Percentiles rank a stretch among this genome's conserved stretches.
These are phyloP conservation scores for Closterium sp. DNA, from an alignment of 139 green algal species.

Conservation along the genomic window DNA sequence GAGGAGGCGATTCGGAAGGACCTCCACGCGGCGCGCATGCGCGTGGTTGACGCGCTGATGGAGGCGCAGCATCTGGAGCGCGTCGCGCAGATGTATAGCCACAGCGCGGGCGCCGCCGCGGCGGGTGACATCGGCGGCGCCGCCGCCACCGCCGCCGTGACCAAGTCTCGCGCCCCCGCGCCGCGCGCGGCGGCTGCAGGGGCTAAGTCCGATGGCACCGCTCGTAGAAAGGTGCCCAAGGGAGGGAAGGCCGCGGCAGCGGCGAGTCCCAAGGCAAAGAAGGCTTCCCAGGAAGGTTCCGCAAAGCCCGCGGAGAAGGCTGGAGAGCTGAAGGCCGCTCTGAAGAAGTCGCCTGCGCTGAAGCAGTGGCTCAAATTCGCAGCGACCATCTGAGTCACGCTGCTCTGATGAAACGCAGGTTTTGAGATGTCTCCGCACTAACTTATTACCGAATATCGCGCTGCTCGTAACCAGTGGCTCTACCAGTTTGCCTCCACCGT, in stretches of 20 bases:
- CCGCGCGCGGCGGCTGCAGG: background rate
- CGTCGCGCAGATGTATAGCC: background rate
- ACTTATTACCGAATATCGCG: no score
- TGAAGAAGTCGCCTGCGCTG: background rate
- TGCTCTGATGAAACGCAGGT: no score
- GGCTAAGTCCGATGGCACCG: background rate
- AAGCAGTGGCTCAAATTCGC: background rate
- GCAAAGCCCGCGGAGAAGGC: background rate
- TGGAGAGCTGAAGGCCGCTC: background rate
- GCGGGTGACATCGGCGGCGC: background rate
- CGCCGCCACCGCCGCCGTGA: background rate
- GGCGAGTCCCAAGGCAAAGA: background rate
- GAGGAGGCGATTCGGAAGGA: background rate
- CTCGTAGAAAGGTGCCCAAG: background rate
- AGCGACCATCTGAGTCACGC: background rate
- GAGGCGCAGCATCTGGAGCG: background rate
- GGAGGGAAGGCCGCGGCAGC: background rate
- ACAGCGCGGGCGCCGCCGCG: background rate
- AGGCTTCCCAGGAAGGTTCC: background rate
- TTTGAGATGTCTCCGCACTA: no score
- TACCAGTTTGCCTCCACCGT: no score
- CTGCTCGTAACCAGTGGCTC: no score
- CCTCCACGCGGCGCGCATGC: background rate
- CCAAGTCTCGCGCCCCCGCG: background rate
- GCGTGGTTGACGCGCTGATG: background rate